Evolutionary conservation across 148 eudicot genomes (phyloP), one percentile per base, ranked within the genome.

Genomic region (Linanthus parryae): DNA sequence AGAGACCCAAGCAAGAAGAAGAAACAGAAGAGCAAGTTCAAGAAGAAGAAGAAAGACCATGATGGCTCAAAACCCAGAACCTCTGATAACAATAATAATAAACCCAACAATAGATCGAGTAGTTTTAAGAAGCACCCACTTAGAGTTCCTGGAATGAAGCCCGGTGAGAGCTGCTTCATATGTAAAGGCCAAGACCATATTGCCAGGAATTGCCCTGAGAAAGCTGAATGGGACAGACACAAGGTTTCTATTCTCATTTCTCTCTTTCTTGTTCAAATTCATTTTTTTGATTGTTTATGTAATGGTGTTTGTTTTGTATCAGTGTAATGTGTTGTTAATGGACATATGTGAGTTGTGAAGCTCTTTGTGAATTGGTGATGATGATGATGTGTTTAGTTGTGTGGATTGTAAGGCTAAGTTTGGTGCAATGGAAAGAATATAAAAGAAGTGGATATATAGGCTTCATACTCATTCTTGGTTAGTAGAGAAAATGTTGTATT

Each of bases 151-250:
- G 99, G 99, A 25, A 77, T 88, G 78, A 92, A 63, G 67, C 96
- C 96, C 29, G 99, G 99, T 14, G 99, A 92, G 40, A 77, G 87
- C 72, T 92, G 99, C 66, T 92, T 52, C 49, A 92, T 87, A 41
- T 92, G 99, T 62, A 87, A 82, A 52, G 96, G 49, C 23, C 53
- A 22, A 6, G 72, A 82, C 63, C 99, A 90, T 76, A 78, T 90
- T 67, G 97, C 97, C 40, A 90, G 83, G 46, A 40, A 77, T 50
- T 92, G 99, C 62, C 96, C 96, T 22, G 66, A 75, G 52, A 92
- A 84, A 54, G 74, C 76, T 56, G 69, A 67, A 37, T 92, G 99
- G 99, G 94, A 84, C 53, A 84, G 55, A 54, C 78, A 92, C 70
- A 92, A 92, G 98, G 96, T 89, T 46, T 65, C n/a, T 3, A 20